These are phyloP conservation scores for Basipetospora chlamydospora DNA, from an alignment of 2,329 filamentous ascomycete species.

Conservation along the genomic window DNA sequence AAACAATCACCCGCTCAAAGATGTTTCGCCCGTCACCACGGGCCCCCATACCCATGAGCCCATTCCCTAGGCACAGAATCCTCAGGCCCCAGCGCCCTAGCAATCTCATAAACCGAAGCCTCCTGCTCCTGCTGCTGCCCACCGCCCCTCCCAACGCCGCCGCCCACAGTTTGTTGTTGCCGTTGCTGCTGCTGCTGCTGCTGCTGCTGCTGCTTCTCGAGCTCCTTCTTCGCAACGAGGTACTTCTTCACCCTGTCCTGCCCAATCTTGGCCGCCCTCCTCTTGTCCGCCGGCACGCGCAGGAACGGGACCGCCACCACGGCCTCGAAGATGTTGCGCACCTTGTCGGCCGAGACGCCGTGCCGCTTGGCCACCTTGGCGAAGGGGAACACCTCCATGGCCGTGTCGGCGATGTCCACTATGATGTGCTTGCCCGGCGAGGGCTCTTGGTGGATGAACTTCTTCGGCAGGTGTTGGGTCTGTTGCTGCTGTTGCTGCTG, in stretches of 20 bases:
- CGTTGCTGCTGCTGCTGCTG: slow-evolving; percentile 3
- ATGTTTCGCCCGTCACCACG: not conserved
- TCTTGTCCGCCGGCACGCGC: slow-evolving; percentile 27
- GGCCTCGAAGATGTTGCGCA: slow-evolving; percentile 31
- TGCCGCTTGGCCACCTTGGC: slow-evolving; percentile 29
- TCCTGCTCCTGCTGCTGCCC: slow-evolving; percentile 8
- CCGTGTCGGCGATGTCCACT: slow-evolving; percentile 34
- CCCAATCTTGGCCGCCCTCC: slow-evolving; percentile 23
- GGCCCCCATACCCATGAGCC: not conserved
- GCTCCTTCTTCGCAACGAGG: slow-evolving; percentile 23
- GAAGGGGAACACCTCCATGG: slow-evolving; percentile 30
- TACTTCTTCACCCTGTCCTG: slow-evolving; percentile 27
- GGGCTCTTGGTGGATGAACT: slow-evolving; percentile 1
- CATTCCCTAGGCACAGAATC: slow-evolving; percentile 1
- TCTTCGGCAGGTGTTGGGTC: not conserved
- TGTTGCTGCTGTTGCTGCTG: not conserved
- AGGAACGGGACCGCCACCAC: slow-evolving; percentile 33
- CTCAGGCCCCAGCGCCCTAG: slow-evolving; percentile 3
- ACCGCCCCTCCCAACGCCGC: slow-evolving; percentile 9
- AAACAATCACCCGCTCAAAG: too few relatives aligned
- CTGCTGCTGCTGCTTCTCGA: slow-evolving; percentile 11
- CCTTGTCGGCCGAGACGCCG: slow-evolving; percentile 24
- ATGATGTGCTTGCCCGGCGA: slow-evolving; percentile 22
- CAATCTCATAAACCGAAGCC: slow-evolving; percentile 1
- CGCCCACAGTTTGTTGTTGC: slow-evolving; percentile 6